Conservation (phyloP, 2,329 filamentous ascomycete genomes). For the Fusarium xyrophilum region DNA sequence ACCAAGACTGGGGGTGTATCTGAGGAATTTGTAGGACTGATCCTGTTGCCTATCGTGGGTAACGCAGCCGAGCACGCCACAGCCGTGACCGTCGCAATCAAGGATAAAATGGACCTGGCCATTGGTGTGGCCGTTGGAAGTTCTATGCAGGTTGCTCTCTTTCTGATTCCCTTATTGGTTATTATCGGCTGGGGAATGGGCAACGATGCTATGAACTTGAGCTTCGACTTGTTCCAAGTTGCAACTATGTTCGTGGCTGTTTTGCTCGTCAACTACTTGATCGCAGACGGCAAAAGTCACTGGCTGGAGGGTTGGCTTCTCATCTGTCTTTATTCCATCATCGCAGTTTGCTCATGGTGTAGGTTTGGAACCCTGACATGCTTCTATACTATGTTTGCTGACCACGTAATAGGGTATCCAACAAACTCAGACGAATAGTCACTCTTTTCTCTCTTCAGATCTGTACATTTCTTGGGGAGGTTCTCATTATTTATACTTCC, state of each 20-base stretch:
- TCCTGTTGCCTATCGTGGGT: constrained; percentile 82
- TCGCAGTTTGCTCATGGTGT: constrained; percentile 72
- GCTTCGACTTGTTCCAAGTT: constrained; percentile 89
- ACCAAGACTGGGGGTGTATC: constrained; percentile 66
- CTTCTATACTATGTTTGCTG: constrained; percentile 1
- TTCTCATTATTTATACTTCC: not conserved
- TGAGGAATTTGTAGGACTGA: constrained; percentile 79
- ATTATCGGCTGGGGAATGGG: constrained; percentile 80
- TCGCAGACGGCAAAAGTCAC: constrained; percentile 82
- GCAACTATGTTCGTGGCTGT: constrained; percentile 84
- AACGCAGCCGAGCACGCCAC: constrained; percentile 85
- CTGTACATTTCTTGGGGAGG: not conserved
- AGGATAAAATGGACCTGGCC: constrained; percentile 86
- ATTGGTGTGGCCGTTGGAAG: constrained; percentile 82
- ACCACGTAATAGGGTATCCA: constrained; percentile 31
- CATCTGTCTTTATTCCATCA: constrained; percentile 80
- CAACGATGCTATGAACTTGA: constrained; percentile 76
- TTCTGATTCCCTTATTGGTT: constrained; percentile 78
- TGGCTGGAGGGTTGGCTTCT: constrained; percentile 81
- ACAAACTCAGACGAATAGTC: constrained; percentile 14
- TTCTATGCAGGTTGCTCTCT: constrained; percentile 81
- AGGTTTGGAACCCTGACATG: constrained; percentile 45
- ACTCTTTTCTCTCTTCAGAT: not conserved
- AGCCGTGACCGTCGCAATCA: constrained; percentile 78
- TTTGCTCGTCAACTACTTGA: constrained; percentile 85